Conservation (phyloP, 2,329 filamentous ascomycete species). For the Fusarium hostae region DNA sequence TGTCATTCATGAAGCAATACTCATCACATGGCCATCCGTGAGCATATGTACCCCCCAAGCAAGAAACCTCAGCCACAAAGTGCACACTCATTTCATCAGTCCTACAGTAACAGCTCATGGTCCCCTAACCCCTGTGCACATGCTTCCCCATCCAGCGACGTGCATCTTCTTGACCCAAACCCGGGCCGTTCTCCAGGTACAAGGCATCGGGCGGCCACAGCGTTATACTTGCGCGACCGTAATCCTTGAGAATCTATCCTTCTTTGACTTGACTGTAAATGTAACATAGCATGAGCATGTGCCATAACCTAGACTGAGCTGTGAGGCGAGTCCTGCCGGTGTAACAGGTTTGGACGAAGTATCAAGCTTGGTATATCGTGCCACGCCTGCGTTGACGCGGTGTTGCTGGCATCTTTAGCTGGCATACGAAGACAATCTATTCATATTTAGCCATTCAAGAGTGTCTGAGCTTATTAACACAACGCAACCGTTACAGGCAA, state of each 20-base stretch:
- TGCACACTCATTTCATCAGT: constrained; percentile 24
- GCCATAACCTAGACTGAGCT: constrained; percentile 1
- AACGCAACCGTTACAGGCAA: not conserved
- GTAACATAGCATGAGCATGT: not conserved
- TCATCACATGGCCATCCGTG: constrained; percentile 15
- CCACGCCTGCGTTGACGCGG: constrained; percentile 13
- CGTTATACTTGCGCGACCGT: constrained; percentile 20
- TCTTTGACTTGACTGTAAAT: not conserved
- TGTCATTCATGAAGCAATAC: not conserved
- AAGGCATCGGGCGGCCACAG: constrained; percentile 29
- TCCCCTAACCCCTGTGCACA: constrained; percentile 37
- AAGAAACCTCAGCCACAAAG: constrained; percentile 9
- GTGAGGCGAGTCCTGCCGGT: not conserved
- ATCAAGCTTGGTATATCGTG: constrained; percentile 23
- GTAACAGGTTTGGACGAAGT: constrained; percentile 4
- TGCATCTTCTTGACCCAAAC: constrained; percentile 39
- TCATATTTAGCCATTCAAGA: not conserved
- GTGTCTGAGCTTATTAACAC: not conserved
- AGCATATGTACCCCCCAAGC: not conserved
- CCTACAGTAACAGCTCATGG: constrained; percentile 26
- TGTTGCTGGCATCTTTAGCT: not conserved
- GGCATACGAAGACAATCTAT: not conserved
- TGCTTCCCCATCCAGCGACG: constrained; percentile 43
- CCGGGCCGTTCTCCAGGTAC: constrained; percentile 33
- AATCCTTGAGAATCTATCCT: constrained; percentile 5